Conservation (phyloP, 495 filamentous ascomycete genomes). For the Hyaloscypha bicolor region DNA sequence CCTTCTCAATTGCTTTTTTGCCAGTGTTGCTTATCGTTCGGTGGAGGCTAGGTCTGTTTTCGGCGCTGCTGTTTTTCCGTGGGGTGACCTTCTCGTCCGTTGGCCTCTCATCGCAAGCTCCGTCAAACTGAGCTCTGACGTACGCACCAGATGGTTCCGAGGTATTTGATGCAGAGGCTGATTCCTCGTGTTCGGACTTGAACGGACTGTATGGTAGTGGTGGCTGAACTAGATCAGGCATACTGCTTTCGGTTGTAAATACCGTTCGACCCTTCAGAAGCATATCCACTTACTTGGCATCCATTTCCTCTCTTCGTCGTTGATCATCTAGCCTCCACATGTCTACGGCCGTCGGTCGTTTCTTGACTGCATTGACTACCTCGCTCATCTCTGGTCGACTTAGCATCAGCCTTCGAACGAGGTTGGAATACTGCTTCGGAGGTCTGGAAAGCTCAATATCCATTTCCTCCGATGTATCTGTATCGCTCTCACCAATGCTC, state of each 20-base stretch:
- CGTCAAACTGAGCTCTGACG: not conserved
- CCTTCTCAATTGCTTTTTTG: not conserved
- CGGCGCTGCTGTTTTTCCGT: not conserved
- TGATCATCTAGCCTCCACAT: slow-evolving; percentile 21
- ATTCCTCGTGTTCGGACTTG: not conserved
- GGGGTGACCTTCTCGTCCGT: not conserved
- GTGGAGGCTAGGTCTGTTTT: not conserved
- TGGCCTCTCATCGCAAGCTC: not conserved
- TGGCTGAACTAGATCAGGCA: not conserved
- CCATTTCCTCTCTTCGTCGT: not conserved
- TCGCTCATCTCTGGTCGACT: slow-evolving; percentile 21
- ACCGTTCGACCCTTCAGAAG: not conserved
- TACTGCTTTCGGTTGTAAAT: not conserved
- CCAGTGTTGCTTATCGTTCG: not conserved
- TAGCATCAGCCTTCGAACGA: slow-evolving; percentile 13
- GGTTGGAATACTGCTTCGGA: slow-evolving; percentile 13
- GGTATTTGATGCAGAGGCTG: not conserved
- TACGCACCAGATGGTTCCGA: not conserved
- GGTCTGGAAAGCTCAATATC: not conserved
- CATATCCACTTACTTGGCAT: not conserved
- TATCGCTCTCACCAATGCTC: not conserved
- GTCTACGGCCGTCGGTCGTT: slow-evolving; percentile 19
- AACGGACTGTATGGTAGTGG: not conserved
- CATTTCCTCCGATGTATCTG: not conserved
- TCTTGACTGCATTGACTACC: slow-evolving; percentile 13